phyloP scores from a whole-genome alignment of 805 yeast species.

The Kockiozyma suomiensis region DNA sequence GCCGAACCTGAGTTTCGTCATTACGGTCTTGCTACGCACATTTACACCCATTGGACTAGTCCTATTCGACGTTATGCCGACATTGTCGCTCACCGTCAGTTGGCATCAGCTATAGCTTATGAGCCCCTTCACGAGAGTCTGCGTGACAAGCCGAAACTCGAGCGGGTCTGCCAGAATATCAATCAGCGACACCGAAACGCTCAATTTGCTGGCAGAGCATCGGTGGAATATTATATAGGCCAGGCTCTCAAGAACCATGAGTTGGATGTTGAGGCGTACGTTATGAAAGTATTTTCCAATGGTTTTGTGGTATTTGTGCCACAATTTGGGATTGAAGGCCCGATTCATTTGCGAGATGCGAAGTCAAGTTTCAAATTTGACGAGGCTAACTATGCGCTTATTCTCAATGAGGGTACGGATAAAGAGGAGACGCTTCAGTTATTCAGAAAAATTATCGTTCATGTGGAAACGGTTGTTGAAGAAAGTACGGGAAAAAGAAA shows the following conservation, averaged over 20 bases:
- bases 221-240: slow-evolving; percentile 96
- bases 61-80: slow-evolving; percentile 99
- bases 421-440: slow-evolving; percentile 59
- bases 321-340: slow-evolving; percentile 91
- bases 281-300: slow-evolving; percentile 87
- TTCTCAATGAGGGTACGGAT: slow-evolving; percentile 53
- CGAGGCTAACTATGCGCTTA: slow-evolving; percentile 74
- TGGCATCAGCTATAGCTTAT: slow-evolving; percentile 97
- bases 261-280: slow-evolving; percentile 81
- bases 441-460: slow-evolving; percentile 84
- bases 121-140: slow-evolving; percentile 80
- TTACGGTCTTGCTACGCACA: slow-evolving; percentile 96
- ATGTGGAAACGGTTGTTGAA: slow-evolving; percentile 78
- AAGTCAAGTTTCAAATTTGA: slow-evolving; percentile 64
- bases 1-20: slow-evolving; percentile 92
- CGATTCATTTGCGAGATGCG: slow-evolving; percentile 79
- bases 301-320: slow-evolving; percentile 96
- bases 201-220: slow-evolving; percentile 97
- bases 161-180: slow-evolving; percentile 80
- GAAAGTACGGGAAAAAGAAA: slow-evolving; percentile 90
- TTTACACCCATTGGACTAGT: slow-evolving; percentile 97
- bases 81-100: slow-evolving; percentile 93
- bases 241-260: slow-evolving; percentile 91
- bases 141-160: slow-evolving; percentile 89
- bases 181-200: slow-evolving; percentile 96